phyloP scores from a whole-genome alignment of 495 filamentous ascomycete genomes.

The Neurospora cerealis region DNA sequence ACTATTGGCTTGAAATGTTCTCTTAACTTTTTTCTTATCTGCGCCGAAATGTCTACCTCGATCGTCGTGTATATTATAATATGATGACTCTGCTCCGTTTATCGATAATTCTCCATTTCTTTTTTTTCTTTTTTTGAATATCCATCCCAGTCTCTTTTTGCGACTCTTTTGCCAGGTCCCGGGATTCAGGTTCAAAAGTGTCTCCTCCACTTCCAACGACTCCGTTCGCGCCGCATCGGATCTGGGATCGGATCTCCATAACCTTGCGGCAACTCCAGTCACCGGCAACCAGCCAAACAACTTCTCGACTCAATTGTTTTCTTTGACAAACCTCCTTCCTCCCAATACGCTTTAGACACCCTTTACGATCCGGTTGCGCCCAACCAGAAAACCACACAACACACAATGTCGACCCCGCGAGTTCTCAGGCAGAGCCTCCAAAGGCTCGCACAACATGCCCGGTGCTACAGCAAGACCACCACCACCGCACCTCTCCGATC shows the following conservation, averaged over 20 bases:
- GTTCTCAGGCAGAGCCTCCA: conserved; percentile 9
- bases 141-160: neutral
- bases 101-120: neutral
- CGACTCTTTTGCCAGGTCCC: neutral
- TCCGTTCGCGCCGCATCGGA: neutral
- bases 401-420: conserved; percentile 16
- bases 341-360: no score
- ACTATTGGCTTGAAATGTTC: neutral
- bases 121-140: neutral
- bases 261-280: neutral
- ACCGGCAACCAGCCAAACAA: no score
- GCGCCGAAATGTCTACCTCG: neutral
- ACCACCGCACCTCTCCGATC: neutral
- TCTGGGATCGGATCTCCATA: neutral
- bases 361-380: neutral
- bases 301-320: no score
- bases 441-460: conserved; percentile 14
- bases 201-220: neutral
- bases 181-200: neutral
- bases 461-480: conserved; percentile 12
- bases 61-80: neutral
- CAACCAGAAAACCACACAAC: neutral
- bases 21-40: neutral
- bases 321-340: no score
- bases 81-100: neutral